Conservation (phyloP, 331 rosid genomes). For the Quercus phellos region DNA sequence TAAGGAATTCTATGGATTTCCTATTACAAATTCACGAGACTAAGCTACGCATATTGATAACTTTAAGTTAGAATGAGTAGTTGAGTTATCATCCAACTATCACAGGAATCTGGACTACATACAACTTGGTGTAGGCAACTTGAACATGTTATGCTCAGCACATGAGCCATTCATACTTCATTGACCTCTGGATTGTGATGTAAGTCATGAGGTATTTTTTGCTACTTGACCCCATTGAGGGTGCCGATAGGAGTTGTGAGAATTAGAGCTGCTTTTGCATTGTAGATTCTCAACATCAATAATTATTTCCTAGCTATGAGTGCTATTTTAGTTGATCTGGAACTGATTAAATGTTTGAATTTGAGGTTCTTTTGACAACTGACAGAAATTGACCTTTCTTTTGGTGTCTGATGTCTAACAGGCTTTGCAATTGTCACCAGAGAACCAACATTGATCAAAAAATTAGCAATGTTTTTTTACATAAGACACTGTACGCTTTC, state of each 20-base stretch:
- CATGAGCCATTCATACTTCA: background rate
- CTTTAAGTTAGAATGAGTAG: background rate
- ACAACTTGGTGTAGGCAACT: background rate
- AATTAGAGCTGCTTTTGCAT: slow-evolving; percentile 10
- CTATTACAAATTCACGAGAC: background rate
- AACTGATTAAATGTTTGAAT: slow-evolving; percentile 22
- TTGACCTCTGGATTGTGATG: slow-evolving; percentile 6
- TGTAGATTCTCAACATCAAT: slow-evolving; percentile 9
- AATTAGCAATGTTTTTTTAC: slow-evolving; percentile 12
- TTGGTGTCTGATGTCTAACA: slow-evolving; percentile 20
- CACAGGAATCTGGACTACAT: slow-evolving; percentile 17
- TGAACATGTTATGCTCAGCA: slow-evolving; percentile 5
- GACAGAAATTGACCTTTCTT: slow-evolving; percentile 12
- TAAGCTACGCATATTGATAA: background rate
- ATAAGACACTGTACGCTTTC: slow-evolving; percentile 4
- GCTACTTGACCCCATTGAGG: slow-evolving; percentile 7
- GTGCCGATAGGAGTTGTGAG: background rate
- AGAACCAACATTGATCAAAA: slow-evolving; percentile 15
- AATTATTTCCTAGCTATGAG: background rate
- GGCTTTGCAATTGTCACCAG: slow-evolving; percentile 8
- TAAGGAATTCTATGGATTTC: background rate
- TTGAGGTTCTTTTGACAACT: slow-evolving; percentile 16
- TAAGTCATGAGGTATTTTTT: slow-evolving; percentile 8
- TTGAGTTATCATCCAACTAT: slow-evolving; percentile 20
- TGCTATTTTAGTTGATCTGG: slow-evolving; percentile 22